Percentiles rank a stretch among this genome's conserved stretches.
Evolutionary conservation across 2,329 filamentous ascomycete genomes (phyloP).

Genomic region (Aotearoamyces nothofagi): DNA sequence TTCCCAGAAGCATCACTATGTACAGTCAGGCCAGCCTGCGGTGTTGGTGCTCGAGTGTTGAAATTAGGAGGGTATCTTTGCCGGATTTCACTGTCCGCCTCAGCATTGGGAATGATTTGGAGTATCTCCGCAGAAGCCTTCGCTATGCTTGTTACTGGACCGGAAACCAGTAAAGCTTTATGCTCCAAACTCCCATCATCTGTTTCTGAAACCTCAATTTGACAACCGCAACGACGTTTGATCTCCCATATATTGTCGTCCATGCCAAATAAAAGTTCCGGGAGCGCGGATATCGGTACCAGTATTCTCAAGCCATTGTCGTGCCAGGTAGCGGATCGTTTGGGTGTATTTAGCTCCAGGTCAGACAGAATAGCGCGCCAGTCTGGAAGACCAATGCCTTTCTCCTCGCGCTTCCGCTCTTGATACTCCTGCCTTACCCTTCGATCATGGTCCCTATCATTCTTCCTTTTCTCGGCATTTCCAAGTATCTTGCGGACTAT

Average conservation of each 20-base stretch:
- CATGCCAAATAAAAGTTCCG: conserved; percentile 6
- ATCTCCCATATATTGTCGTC: conserved; percentile 12
- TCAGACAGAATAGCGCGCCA: conserved; percentile 10
- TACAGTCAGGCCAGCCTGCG: conserved; percentile 7
- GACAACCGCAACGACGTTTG: conserved; percentile 8
- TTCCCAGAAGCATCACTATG: not conserved
- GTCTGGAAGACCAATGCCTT: conserved; percentile 6
- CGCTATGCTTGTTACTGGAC: conserved; percentile 7
- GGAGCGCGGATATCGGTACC: conserved; percentile 4
- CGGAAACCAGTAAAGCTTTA: conserved; percentile 10
- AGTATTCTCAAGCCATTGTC: conserved; percentile 8
- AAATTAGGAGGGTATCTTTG: not conserved
- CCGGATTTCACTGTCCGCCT: not conserved
- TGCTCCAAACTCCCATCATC: not conserved
- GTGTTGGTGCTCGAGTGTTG: not conserved
- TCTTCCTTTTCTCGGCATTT: not conserved
- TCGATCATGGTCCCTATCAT: not conserved
- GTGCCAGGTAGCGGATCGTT: conserved; percentile 8
- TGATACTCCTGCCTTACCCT: not conserved
- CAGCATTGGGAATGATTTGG: conserved; percentile 2
- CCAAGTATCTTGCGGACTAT: conserved; percentile 2
- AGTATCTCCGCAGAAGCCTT: conserved; percentile 9
- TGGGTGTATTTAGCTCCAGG: conserved; percentile 8
- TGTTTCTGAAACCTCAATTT: conserved; percentile 6
- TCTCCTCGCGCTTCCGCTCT: not conserved